phyloP scores from a whole-genome alignment of 768 basidiomycete genomes.

The Exsudoporus frostii region DNA sequence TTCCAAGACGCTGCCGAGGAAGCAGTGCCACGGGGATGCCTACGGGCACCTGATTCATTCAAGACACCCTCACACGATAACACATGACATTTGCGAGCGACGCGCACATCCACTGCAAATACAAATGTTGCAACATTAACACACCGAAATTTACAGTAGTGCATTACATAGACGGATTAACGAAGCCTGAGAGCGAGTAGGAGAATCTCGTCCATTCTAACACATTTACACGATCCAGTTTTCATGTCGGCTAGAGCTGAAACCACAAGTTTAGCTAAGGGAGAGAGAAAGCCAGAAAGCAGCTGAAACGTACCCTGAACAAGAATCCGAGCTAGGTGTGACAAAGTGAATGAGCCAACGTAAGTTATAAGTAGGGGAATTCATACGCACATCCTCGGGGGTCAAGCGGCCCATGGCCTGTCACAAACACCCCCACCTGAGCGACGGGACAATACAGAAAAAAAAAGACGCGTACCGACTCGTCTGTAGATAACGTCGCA shows the following conservation, averaged over 20 bases:
- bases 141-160: not conserved
- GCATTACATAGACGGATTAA: not conserved
- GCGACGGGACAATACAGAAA: slow-evolving; percentile 4
- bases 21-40: not conserved
- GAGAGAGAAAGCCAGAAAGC: not conserved
- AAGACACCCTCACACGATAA: not conserved
- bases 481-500: slow-evolving; percentile 79
- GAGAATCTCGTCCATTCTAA: not conserved
- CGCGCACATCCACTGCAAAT: not conserved
- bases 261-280: not conserved
- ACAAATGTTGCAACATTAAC: not conserved
- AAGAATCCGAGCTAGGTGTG: slow-evolving; percentile 40
- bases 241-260: slow-evolving; percentile 18
- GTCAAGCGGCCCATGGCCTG: slow-evolving; percentile 93
- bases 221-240: not conserved
- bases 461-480: slow-evolving; percentile 50
- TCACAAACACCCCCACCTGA: slow-evolving; percentile 1
- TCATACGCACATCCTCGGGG: slow-evolving; percentile 63
- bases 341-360: slow-evolving; percentile 3
- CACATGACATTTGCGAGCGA: not conserved
- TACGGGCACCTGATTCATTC: not conserved
- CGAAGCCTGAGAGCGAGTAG: not conserved
- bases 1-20: not conserved
- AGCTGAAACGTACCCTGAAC: slow-evolving; percentile 40
- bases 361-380: not conserved